Base-by-base conservation (phyloP, 108 stramenopile genomes). In the Cyclotella sp. region DNA sequence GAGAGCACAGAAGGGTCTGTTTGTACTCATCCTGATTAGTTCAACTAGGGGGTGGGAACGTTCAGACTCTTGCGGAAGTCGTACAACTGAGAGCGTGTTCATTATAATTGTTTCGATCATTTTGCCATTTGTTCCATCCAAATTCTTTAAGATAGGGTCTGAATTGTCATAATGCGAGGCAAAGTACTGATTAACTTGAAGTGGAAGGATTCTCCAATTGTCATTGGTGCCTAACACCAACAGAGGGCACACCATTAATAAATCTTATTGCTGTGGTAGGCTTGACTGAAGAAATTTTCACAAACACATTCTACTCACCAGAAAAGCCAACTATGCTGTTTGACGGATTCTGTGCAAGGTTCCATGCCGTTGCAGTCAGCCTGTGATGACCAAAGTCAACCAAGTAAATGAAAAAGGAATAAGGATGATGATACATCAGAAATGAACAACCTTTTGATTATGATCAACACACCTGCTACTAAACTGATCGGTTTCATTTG, bases 121-220 rank as follows among this genome's bases (percentile, higher is more conserved):
- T 39, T 73, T 63, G 21, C 88, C 88, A 64, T 88, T 84, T 16
- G 88, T 88, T 18, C 60, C 80, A 21, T 62, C 39, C 14, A 86
- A 70, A 4, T 69, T 18, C n/a, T 65, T 59, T 21, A 67, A 44
- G 9, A 63, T 43, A 11, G 68, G n/a, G 47, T 82, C 75, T 24
- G 75, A 24, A 0, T 45, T 27, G 0, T 69, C 27, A 10, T 30
- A 34, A 16, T 69, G 13, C 0, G 69, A 77, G 34, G 79, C 44
- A 62, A 81, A 67, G 70, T 64, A 71, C 68, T 84, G 81, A 14
- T 58, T 46, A 10, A 88, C 83, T 43, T 84, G 84, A 11, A 85
- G 27, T 22, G 88, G 88, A 12, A 88, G 68, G 4, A 84, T 54
- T 11, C 75, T 63, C 55, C 81, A 79, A 44, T 84, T 88, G 46